Conservation (phyloP, 345 rosid species). For the Arabis hirsuta region DNA sequence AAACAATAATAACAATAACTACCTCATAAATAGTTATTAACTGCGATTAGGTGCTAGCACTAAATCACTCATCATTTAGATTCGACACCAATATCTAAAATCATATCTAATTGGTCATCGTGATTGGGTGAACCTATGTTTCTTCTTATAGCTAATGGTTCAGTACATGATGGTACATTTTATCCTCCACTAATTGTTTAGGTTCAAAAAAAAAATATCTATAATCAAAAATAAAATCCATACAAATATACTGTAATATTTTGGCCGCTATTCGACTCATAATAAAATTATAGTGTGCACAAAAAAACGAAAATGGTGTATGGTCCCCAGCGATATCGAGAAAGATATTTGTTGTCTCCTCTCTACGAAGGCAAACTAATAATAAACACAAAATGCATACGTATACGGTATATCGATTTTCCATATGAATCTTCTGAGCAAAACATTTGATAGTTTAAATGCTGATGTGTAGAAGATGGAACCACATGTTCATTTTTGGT, state of each 20-base stretch:
- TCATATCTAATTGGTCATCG: constrained; percentile 51
- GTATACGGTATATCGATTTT: not conserved
- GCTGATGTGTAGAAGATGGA: not conserved
- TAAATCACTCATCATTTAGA: not conserved
- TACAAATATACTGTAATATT: not conserved
- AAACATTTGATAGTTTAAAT: not conserved
- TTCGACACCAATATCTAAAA: not conserved
- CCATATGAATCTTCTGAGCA: not conserved
- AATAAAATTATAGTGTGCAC: not conserved
- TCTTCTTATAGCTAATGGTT: constrained; percentile 52
- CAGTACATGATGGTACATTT: constrained; percentile 59
- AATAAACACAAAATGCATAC: constrained; percentile 9
- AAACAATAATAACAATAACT: not conserved
- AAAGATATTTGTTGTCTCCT: constrained; percentile 37
- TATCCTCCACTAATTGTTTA: not conserved
- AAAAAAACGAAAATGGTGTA: not conserved
- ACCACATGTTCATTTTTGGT: not conserved
- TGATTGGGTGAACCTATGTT: constrained; percentile 70
- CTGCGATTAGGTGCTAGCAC: not conserved
- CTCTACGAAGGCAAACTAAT: not conserved
- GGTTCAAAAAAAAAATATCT: no score
- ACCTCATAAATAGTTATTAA: not conserved
- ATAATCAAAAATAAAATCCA: not conserved
- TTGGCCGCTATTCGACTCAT: not conserved
- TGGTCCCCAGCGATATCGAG: constrained; percentile 28